These are phyloP conservation scores for Saturnispora saitoi DNA, from an alignment of 805 yeast species.

Conservation along the genomic window DNA sequence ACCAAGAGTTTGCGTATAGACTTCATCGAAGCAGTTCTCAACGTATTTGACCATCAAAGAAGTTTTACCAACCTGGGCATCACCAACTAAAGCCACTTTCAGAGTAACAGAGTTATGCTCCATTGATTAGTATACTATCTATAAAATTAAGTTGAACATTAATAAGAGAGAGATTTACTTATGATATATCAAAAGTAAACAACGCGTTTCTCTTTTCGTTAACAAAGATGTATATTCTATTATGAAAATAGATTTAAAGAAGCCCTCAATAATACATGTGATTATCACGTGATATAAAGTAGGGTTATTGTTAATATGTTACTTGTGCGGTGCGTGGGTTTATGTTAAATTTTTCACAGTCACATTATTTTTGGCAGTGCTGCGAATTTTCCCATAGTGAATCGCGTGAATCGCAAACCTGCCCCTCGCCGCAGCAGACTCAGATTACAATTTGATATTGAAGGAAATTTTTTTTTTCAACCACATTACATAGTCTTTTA, in stretches of 20 bases:
- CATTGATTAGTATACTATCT: not conserved
- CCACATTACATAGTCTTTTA: not conserved
- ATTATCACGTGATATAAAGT: not conserved
- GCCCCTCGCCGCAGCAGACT: not conserved
- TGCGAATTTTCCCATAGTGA: not conserved
- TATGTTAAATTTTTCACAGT: not conserved
- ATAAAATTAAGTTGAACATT: not conserved
- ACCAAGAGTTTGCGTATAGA: constrained; percentile 88
- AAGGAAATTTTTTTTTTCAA: not conserved
- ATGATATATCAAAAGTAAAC: not conserved
- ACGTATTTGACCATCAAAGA: constrained; percentile 95
- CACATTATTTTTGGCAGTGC: not conserved
- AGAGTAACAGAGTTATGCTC: constrained; percentile 43
- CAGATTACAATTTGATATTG: constrained; percentile 1
- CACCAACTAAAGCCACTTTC: constrained; percentile 90
- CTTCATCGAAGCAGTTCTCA: constrained; percentile 88
- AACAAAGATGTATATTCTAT: too few relatives aligned
- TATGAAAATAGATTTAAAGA: not conserved
- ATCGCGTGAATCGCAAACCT: not conserved
- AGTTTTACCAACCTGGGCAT: constrained; percentile 93
- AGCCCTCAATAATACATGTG: not conserved
- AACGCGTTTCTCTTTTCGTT: not conserved
- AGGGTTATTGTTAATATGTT: not conserved
- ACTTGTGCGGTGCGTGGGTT: not conserved
- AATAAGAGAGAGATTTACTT: too few relatives aligned